Evolutionary conservation across 768 basidiomycete genomes (phyloP).

Genomic region (Psilocybe subaeruginosa): DNA sequence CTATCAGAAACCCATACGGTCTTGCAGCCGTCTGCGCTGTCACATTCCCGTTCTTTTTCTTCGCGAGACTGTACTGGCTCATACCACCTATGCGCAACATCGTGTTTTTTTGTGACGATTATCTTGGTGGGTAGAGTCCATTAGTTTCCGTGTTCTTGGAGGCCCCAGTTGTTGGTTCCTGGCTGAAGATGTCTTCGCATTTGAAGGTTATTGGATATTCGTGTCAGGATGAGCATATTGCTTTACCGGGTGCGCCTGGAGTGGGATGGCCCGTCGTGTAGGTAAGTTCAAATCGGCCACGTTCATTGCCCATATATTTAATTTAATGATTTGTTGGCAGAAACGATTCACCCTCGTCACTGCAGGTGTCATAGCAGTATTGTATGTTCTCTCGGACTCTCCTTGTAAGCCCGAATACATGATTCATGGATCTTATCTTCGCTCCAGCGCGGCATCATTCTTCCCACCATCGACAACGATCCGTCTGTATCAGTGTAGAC

Average conservation of each 20-base stretch:
- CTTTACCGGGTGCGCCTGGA: constrained; percentile 52
- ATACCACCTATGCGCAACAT: constrained; percentile 73
- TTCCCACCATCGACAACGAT: constrained; percentile 78
- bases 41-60: constrained; percentile 75
- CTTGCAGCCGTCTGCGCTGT: constrained; percentile 70
- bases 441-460: constrained; percentile 65
- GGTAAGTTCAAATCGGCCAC: constrained; percentile 45
- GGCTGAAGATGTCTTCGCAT: neutral
- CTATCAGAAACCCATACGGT: constrained; percentile 55
- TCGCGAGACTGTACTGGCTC: constrained; percentile 73
- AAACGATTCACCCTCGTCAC: constrained; percentile 71
- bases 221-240: constrained; percentile 61
- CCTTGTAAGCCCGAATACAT: too few species aligned
- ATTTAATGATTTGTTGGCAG: constrained; percentile 31
- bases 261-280: constrained; percentile 64
- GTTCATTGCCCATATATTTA: too few species aligned
- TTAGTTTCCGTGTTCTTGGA: neutral
- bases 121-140: constrained; percentile 48
- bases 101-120: constrained; percentile 64
- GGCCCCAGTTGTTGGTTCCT: too few species aligned
- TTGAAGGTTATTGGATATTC: constrained; percentile 72
- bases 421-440: too few species aligned
- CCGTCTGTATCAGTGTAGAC: constrained; percentile 69
- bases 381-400: constrained; percentile 43
- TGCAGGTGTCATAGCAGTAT: constrained; percentile 75